Conservation (phyloP, 2,329 filamentous ascomycete species). For the Alternaria viburni region DNA sequence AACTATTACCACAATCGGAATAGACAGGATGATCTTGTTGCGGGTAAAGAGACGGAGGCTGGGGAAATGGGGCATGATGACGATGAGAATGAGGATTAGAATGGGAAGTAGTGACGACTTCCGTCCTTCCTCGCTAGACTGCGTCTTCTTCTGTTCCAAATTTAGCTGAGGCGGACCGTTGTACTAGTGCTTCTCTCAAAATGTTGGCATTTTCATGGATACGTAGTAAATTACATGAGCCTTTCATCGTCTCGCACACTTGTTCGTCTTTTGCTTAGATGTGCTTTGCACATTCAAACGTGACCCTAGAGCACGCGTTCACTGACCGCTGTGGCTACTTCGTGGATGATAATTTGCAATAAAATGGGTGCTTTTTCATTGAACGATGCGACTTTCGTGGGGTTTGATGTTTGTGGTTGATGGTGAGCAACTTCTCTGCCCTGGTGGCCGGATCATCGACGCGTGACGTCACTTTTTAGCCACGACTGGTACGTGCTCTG, state of each 20-base stretch:
- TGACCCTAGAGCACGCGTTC: no score
- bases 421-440: neutral
- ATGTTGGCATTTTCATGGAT: neutral
- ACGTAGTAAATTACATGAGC: neutral
- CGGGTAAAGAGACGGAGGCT: neutral
- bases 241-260: neutral
- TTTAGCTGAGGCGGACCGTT: neutral
- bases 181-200: neutral
- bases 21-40: neutral
- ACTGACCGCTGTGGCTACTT: neutral
- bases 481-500: neutral
- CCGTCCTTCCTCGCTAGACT: neutral
- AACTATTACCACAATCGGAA: constrained; percentile 3
- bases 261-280: neutral
- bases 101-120: neutral
- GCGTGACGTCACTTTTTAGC: neutral
- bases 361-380: neutral
- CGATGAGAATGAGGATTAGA: neutral
- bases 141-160: neutral
- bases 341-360: neutral
- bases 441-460: neutral
- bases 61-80: neutral
- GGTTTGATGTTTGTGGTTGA: neutral
- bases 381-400: neutral
- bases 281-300: neutral